Evolutionary conservation across 23 red algal genomes (phyloP).

Genomic region (Agarophyton chilense): DNA sequence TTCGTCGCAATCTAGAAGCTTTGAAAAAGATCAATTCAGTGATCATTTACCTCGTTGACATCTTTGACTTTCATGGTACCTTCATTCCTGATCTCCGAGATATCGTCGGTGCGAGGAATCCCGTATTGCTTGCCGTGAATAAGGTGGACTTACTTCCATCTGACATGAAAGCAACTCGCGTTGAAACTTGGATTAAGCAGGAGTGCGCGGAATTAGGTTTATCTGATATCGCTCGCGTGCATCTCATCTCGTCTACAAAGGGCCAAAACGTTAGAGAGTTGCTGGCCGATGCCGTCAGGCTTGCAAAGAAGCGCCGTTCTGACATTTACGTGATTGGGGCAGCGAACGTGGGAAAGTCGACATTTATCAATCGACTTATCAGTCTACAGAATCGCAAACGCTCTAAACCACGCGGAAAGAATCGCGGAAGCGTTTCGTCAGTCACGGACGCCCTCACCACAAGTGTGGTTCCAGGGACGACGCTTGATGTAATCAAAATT

Average conservation of each 20-base stretch:
- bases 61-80: conserved; percentile 93
- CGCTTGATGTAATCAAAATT: conserved; percentile 85
- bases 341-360: conserved; percentile 97
- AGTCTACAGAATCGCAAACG: conserved; percentile 3
- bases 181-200: conserved; percentile 79
- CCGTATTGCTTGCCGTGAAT: conserved; percentile 86
- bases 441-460: conserved; percentile 69
- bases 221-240: conserved; percentile 51
- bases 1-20: conserved; percentile 64
- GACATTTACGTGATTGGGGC: conserved; percentile 96
- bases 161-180: conserved; percentile 63
- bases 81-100: conserved; percentile 75
- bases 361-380: conserved; percentile 88
- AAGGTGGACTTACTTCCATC: conserved; percentile 90
- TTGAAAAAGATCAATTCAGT: conserved; percentile 49
- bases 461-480: conserved; percentile 92
- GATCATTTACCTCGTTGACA: conserved; percentile 95
- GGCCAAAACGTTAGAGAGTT: conserved; percentile 69
- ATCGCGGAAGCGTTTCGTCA: not conserved
- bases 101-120: conserved; percentile 68
- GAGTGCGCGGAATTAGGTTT: conserved; percentile 67
- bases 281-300: conserved; percentile 58
- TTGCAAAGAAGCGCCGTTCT: conserved; percentile 32
- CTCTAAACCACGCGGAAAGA: not conserved
- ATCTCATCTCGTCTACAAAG: conserved; percentile 77